A percentile compares a stretch with the other conserved stretches of the same genome.
phyloP scores from a whole-genome alignment of 441 rosid genomes.

The Eutrema salsugineum region DNA sequence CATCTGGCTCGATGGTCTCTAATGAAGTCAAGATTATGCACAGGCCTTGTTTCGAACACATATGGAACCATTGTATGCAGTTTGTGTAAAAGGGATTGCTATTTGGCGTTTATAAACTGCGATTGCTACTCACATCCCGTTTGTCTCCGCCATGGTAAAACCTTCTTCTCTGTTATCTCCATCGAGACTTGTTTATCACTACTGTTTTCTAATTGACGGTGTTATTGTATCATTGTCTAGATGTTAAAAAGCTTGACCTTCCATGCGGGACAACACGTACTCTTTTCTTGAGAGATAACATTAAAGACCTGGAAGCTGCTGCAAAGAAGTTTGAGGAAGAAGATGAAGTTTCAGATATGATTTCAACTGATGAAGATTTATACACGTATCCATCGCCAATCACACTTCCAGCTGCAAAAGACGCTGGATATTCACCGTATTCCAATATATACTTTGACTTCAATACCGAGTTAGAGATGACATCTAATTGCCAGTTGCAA shows the following conservation, averaged over 20 bases:
- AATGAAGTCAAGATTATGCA: slow-evolving; percentile 63
- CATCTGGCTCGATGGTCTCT: slow-evolving; percentile 84
- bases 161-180: slow-evolving; percentile 12
- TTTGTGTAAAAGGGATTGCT: slow-evolving; percentile 94
- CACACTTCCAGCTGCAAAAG: slow-evolving; percentile 30
- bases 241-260: slow-evolving; percentile 50
- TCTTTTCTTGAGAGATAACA: slow-evolving; percentile 77
- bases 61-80: slow-evolving; percentile 77
- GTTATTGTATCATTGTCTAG: slow-evolving; percentile 34
- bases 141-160: slow-evolving; percentile 95
- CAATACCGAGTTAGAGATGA: slow-evolving; percentile 21
- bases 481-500: slow-evolving; percentile 20
- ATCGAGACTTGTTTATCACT: background rate
- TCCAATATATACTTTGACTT: slow-evolving; percentile 54
- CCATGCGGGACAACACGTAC: slow-evolving; percentile 64
- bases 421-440: slow-evolving; percentile 66
- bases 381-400: slow-evolving; percentile 48
- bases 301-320: slow-evolving; percentile 75
- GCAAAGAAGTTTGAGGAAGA: slow-evolving; percentile 83
- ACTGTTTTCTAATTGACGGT: background rate
- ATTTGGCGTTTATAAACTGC: slow-evolving; percentile 81
- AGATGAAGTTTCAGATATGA: slow-evolving; percentile 37
- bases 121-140: slow-evolving; percentile 66
- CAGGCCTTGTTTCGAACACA: slow-evolving; percentile 45
- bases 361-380: slow-evolving; percentile 48